phyloP scores from a whole-genome alignment of 345 rosid genomes.

The Microcos paniculata region DNA sequence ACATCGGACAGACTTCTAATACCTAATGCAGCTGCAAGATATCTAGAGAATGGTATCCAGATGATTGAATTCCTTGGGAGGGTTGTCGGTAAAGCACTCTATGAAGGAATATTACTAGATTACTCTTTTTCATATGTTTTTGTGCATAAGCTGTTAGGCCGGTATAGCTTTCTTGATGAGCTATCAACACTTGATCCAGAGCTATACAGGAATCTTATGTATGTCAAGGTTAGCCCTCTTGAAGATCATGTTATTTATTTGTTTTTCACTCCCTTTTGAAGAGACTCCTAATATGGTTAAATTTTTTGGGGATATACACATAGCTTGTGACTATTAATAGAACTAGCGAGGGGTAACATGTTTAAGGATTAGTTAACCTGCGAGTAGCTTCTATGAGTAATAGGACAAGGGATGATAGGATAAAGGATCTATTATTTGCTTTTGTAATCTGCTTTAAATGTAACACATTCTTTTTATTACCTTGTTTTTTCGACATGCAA shows the following conservation, averaged over 20 bases:
- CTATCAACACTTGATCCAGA: constrained; percentile 95
- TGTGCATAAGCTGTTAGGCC: constrained; percentile 89
- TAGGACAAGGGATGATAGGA: constrained; percentile 3
- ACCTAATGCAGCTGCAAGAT: constrained; percentile 84
- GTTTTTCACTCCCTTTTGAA: not conserved
- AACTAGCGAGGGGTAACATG: not conserved
- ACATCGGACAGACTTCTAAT: constrained; percentile 83
- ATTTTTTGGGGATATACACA: not conserved
- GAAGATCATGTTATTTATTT: not conserved
- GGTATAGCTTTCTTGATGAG: constrained; percentile 97
- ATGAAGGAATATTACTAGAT: constrained; percentile 93
- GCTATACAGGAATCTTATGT: constrained; percentile 86
- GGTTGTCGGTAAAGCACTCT: constrained; percentile 96
- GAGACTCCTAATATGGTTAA: not conserved
- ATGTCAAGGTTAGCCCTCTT: constrained; percentile 75
- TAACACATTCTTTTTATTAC: not conserved
- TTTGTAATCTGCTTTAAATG: not conserved
- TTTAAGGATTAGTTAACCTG: not conserved
- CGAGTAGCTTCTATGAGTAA: not conserved
- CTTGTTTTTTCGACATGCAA: not conserved
- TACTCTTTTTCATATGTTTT: constrained; percentile 91
- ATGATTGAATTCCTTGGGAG: constrained; percentile 98
- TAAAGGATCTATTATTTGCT: not conserved
- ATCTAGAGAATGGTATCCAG: constrained; percentile 78
- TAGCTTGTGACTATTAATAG: not conserved